phyloP scores from a whole-genome alignment of 768 basidiomycete genomes.

The Hemileccinum rubropunctum region DNA sequence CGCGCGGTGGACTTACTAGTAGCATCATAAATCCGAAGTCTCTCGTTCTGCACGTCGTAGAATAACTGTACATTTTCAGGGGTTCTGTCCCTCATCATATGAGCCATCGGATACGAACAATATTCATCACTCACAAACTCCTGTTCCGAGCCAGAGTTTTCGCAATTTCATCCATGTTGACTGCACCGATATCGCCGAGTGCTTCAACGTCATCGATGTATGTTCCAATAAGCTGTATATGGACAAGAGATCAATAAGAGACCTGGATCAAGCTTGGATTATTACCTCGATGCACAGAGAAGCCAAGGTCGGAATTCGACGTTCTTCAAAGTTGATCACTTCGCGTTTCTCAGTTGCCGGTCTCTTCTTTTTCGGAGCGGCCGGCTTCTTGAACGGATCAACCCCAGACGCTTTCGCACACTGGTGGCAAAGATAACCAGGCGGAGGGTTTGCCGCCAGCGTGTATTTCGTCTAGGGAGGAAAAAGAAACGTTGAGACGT shows the following conservation, averaged over 20 bases:
- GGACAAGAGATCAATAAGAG: neutral
- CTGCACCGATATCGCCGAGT: constrained; percentile 79
- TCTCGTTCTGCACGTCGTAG: constrained; percentile 68
- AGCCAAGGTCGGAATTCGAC: constrained; percentile 66
- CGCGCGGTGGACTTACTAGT: constrained; percentile 61
- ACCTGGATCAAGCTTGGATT: neutral
- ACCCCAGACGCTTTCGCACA: constrained; percentile 77
- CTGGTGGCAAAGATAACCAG: constrained; percentile 79
- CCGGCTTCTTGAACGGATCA: constrained; percentile 85
- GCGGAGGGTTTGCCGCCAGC: constrained; percentile 61
- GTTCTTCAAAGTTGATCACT: constrained; percentile 67
- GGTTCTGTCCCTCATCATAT: constrained; percentile 45
- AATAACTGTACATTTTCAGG: constrained; percentile 80
- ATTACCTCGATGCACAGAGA: constrained; percentile 76
- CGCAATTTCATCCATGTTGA: constrained; percentile 83
- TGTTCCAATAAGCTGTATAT: constrained; percentile 67
- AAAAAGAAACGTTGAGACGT: neutral
- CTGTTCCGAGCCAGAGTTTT: constrained; percentile 81
- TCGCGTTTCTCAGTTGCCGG: constrained; percentile 63
- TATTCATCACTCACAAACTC: constrained; percentile 57
- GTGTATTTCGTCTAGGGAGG: constrained; percentile 78
- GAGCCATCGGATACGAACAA: neutral
- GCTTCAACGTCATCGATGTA: constrained; percentile 90
- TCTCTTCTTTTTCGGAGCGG: constrained; percentile 59
- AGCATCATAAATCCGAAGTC: constrained; percentile 79